These are phyloP conservation scores for Irpex lacteus DNA, from an alignment of 1,284 basidiomycete species.

Conservation along the genomic window DNA sequence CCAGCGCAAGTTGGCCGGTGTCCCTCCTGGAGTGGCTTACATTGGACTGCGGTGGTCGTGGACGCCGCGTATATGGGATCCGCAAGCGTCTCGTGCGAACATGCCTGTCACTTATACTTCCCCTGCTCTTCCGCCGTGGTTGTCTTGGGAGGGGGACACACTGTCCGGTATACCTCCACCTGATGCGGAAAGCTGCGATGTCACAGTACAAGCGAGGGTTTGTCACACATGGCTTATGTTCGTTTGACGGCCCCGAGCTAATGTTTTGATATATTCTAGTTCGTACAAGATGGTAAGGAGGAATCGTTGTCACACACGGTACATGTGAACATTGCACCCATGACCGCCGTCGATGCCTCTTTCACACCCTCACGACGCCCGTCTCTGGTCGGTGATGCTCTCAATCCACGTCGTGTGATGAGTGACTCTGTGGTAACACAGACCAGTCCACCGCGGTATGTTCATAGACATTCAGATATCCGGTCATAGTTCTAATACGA, in stretches of 20 bases:
- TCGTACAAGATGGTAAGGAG: constrained; percentile 69
- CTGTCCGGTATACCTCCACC: constrained; percentile 70
- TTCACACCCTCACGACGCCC: constrained; percentile 56
- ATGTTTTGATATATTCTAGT: constrained; percentile 40
- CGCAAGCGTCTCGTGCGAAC: constrained; percentile 82
- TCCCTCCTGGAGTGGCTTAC: constrained; percentile 79
- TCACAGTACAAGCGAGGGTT: constrained; percentile 72
- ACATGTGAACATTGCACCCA: constrained; percentile 68
- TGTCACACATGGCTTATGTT: constrained; percentile 23
- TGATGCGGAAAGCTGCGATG: constrained; percentile 69
- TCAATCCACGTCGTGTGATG: constrained; percentile 53
- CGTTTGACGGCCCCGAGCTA: constrained; percentile 5
- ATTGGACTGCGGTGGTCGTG: constrained; percentile 87
- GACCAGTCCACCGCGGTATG: constrained; percentile 27
- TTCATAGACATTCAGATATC: background rate
- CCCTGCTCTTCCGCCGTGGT: constrained; percentile 81
- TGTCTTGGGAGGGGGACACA: constrained; percentile 83
- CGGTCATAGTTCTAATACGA: background rate
- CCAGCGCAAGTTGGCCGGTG: constrained; percentile 81
- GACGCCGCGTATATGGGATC: constrained; percentile 96
- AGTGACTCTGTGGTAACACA: constrained; percentile 53
- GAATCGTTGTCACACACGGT: constrained; percentile 65
- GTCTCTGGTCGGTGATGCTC: constrained; percentile 52
- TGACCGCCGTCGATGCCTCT: constrained; percentile 62
- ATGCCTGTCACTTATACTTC: constrained; percentile 80